These are phyloP conservation scores for Rhodamnia rubescens DNA, from an alignment of 345 rosid species.

Conservation along the genomic window DNA sequence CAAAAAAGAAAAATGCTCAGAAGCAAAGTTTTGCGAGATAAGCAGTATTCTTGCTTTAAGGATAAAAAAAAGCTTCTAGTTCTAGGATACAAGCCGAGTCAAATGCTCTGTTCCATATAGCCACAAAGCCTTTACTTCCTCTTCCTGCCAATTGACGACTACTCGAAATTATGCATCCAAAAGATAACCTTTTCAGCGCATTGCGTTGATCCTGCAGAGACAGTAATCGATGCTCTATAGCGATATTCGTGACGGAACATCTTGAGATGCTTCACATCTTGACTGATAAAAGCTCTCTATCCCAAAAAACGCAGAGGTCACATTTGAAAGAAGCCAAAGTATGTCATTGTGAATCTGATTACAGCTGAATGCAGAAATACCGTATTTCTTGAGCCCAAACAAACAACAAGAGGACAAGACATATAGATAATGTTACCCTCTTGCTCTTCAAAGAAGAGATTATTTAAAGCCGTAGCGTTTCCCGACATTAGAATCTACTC, in stretches of 20 bases:
- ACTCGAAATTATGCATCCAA: not conserved
- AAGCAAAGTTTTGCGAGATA: not conserved
- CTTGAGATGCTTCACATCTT: not conserved
- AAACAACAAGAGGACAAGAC: not conserved
- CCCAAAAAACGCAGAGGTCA: not conserved
- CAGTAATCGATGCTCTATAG: not conserved
- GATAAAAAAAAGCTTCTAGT: not conserved
- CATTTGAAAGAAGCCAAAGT: not conserved
- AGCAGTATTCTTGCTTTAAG: not conserved
- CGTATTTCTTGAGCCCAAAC: not conserved
- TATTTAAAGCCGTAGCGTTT: not conserved
- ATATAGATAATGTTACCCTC: not conserved
- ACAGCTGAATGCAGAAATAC: not conserved
- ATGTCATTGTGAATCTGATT: not conserved
- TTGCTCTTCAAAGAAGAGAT: not conserved
- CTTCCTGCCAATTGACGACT: not conserved
- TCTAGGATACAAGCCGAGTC: not conserved
- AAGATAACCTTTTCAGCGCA: not conserved
- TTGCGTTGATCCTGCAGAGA: not conserved
- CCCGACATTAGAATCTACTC: not conserved
- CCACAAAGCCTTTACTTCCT: not conserved
- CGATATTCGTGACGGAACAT: not conserved
- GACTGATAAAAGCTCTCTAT: not conserved
- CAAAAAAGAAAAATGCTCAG: not conserved
- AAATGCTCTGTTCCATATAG: not conserved